Conservation (phyloP, 2,329 filamentous ascomycete species). For the Neurospora crassa region DNA sequence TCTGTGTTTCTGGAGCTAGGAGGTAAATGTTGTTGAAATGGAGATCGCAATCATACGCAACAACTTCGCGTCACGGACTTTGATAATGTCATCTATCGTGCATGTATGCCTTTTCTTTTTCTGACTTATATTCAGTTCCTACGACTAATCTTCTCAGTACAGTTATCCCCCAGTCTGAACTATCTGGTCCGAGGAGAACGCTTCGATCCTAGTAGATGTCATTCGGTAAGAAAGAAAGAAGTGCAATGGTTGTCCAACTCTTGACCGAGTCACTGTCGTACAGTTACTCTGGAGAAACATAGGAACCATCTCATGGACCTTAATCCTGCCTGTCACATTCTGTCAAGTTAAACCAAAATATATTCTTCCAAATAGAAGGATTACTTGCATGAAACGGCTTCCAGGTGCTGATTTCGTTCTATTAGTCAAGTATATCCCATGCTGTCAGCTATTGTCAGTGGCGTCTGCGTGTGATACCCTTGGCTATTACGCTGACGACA, state of each 20-base stretch:
- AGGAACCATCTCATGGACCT: background rate
- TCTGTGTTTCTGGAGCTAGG: background rate
- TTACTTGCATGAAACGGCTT: background rate
- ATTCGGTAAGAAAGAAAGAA: background rate
- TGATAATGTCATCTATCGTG: background rate
- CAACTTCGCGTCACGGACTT: background rate
- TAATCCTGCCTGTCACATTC: background rate
- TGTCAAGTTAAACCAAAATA: background rate
- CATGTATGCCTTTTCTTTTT: background rate
- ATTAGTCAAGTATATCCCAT: background rate
- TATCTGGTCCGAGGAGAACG: background rate
- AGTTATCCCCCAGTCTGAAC: background rate
- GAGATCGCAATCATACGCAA: background rate
- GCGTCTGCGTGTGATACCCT: background rate
- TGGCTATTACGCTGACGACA: no score
- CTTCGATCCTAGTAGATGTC: background rate
- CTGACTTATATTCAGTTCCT: background rate
- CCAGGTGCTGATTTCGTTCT: background rate
- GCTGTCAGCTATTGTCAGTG: background rate
- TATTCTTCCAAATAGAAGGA: background rate
- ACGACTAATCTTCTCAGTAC: background rate
- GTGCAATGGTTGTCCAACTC: background rate
- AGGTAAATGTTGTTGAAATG: background rate
- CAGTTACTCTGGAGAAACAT: background rate
- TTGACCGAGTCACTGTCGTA: background rate